Conservation (phyloP, 345 rosid genomes). For the Punica granatum region DNA sequence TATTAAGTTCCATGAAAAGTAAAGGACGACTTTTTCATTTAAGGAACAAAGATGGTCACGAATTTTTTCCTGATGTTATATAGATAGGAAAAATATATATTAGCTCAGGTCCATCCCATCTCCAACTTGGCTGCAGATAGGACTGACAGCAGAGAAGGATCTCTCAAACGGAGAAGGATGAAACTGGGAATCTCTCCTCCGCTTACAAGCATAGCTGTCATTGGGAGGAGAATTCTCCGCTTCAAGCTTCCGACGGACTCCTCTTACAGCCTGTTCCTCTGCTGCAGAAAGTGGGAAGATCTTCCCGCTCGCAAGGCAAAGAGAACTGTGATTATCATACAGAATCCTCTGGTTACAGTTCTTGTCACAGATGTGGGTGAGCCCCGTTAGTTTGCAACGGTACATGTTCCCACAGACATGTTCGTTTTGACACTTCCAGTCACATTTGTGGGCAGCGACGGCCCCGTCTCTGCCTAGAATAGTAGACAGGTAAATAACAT, state of each 20-base stretch:
- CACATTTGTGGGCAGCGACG: slow-evolving; percentile 70
- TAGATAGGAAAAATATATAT: slow-evolving; percentile 17
- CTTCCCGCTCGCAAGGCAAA: slow-evolving; percentile 84
- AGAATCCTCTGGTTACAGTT: slow-evolving; percentile 96
- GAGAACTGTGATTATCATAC: slow-evolving; percentile 88
- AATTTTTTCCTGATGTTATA: slow-evolving; percentile 17
- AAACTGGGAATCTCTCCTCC: slow-evolving; percentile 65
- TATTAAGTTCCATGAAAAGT: slow-evolving; percentile 24
- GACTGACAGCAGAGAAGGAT: slow-evolving; percentile 78
- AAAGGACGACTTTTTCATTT: slow-evolving; percentile 14
- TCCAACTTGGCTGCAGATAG: slow-evolving; percentile 90
- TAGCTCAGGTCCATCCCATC: slow-evolving; percentile 96
- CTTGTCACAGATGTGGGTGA: slow-evolving; percentile 98
- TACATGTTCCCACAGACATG: slow-evolving; percentile 86
- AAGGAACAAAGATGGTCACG: slow-evolving; percentile 29
- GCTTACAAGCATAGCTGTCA: slow-evolving; percentile 76
- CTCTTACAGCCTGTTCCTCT: slow-evolving; percentile 94
- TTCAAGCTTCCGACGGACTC: slow-evolving; percentile 93
- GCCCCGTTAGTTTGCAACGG: slow-evolving; percentile 84
- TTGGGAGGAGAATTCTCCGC: slow-evolving; percentile 57
- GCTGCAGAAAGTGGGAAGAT: slow-evolving; percentile 62
- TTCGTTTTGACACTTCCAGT: slow-evolving; percentile 89
- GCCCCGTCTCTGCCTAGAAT: slow-evolving; percentile 83
- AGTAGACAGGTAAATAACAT: slow-evolving; percentile 80
- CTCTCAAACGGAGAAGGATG: slow-evolving; percentile 93